Base-by-base conservation (phyloP, 257 asterid species). In the Pogostemon cablin region DNA sequence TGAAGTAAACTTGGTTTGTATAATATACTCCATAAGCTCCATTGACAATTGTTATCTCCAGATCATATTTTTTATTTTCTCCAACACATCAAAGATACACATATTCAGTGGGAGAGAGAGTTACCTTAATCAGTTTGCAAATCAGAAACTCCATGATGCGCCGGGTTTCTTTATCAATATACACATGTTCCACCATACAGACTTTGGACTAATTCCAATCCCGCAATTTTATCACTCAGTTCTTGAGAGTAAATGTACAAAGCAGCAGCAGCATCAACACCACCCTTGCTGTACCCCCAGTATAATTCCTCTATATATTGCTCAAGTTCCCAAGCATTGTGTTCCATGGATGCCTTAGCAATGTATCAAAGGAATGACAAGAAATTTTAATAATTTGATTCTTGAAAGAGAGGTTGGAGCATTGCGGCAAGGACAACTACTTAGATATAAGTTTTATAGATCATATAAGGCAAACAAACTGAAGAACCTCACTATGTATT, bases 211-310 rank as follows among this genome's bases (percentile, higher is more conserved):
- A 91, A 75, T n/a, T 90, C 97, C 78, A 93, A 81, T 35, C 98
- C 98, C 9, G 92, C 96, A 67, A 90, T 96, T 86, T 90, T 90
- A 70, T 80, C 85, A 69, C 83, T 78, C 73, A 90, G 76, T 55
- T 87, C 97, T 63, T 72, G 62, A 15, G 83, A 79, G 81, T 93
- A 93, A 63, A 87, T 86, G 20, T 96, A 89, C 81, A 93, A 77
- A 63, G 99, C 97, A 59, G 99, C 99, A 6, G 97, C 92, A 60
- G 96, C 97, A 80, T 93, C 99, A 42, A 93, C 91, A 65, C 99
- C 99, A 15, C 97, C 97, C 71, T 93, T 93, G 80, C 99, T 91
- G 81, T 91, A 87, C 8, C 99, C 99, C 99, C 99, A 91, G 69
- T 89, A 88, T 44, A 93, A 82, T 80, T 91, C 99, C 80, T 91